A percentile compares a stretch with the other conserved stretches of the same genome.
Evolutionary conservation across 2,329 filamentous ascomycete species (phyloP).

Genomic region (Cercospora citrullina): DNA sequence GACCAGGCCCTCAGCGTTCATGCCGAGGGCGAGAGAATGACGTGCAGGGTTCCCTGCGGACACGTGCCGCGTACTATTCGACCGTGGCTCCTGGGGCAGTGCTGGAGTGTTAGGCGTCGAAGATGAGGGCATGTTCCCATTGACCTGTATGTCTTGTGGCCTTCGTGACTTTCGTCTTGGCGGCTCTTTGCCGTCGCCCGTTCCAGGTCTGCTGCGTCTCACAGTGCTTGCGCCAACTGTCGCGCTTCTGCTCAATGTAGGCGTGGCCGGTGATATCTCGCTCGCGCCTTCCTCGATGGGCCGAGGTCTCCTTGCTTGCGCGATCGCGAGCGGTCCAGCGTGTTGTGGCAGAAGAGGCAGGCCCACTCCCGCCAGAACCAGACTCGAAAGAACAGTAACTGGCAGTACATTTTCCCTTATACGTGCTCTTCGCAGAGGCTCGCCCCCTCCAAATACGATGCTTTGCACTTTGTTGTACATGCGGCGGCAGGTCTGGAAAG

Average conservation of each 20-base stretch:
- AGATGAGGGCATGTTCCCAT: slow-evolving; percentile 19
- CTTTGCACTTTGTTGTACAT: slow-evolving; percentile 88
- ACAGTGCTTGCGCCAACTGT: slow-evolving; percentile 58
- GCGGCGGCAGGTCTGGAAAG: slow-evolving; percentile 78
- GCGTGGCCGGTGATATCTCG: slow-evolving; percentile 56
- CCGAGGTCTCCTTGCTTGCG: slow-evolving; percentile 75
- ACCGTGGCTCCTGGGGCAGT: slow-evolving; percentile 8
- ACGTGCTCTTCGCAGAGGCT: slow-evolving; percentile 67
- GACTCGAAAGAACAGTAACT: slow-evolving; percentile 76
- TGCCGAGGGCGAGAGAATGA: slow-evolving; percentile 40
- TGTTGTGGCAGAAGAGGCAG: slow-evolving; percentile 73
- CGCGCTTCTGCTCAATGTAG: slow-evolving; percentile 66
- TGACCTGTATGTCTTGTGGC: slow-evolving; percentile 34
- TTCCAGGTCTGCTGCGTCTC: slow-evolving; percentile 45
- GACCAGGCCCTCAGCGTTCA: slow-evolving; percentile 32
- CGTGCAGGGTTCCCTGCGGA: slow-evolving; percentile 16
- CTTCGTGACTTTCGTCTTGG: slow-evolving; percentile 39
- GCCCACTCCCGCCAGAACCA: slow-evolving; percentile 74
- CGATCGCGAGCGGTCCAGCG: slow-evolving; percentile 77
- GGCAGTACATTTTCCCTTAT: slow-evolving; percentile 80
- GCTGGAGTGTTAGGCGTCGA: slow-evolving; percentile 26
- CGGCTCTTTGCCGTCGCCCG: slow-evolving; percentile 32
- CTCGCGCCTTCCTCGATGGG: slow-evolving; percentile 61
- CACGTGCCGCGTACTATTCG: not conserved
- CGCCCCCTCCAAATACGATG: slow-evolving; percentile 77